Base-by-base conservation (phyloP, 257 asterid genomes). In the Fraxinus americana region DNA sequence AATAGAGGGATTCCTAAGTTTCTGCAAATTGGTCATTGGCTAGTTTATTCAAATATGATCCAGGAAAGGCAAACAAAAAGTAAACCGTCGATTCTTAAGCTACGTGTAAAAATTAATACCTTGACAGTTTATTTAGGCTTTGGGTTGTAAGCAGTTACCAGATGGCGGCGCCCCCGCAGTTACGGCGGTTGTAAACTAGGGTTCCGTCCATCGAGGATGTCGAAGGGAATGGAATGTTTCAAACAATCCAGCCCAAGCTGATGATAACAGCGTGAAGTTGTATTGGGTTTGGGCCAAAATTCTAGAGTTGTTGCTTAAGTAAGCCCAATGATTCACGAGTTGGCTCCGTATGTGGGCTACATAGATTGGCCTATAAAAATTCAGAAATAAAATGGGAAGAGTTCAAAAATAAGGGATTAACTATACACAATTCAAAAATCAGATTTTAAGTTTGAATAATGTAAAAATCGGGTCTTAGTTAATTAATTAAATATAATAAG, bases 11-110 rank as follows among this genome's bases (percentile, higher is more conserved):
- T n/a, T 67, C 70, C 82, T 80, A 70, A 79, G 79, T 41, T 77
- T 92, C 83, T 70, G 88, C 38, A 84, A 80, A 78, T 75, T 80
- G 83, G 79, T 80, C 96, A 92, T 89, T 69, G 67, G 79, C 70
- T 70, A 67, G n/a, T 59, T 57, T 76, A 32, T 25, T 27, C 41
- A 65, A 17, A 36, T 63, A 35, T n/a, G 34, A 65, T 34, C 59
- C 57, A 74, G 25, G 61, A 67, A 36, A 66, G 50, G 70, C 1
- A 75, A 48, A 41, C 23, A 9, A 67, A 27, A 54, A 59, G 19
- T 0, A 36, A 65, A 69, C 35, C 21, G 6, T 23, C 21, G 70
- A 45, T 34, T 30, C 16, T 50, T 35, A 41, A 63, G 69, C 69
- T 25, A 25, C 36, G 0, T 23, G 8, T 11, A 3, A 23, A 63